phyloP scores from a whole-genome alignment of 2,329 filamentous ascomycete species.

The Eutypella sp. region DNA sequence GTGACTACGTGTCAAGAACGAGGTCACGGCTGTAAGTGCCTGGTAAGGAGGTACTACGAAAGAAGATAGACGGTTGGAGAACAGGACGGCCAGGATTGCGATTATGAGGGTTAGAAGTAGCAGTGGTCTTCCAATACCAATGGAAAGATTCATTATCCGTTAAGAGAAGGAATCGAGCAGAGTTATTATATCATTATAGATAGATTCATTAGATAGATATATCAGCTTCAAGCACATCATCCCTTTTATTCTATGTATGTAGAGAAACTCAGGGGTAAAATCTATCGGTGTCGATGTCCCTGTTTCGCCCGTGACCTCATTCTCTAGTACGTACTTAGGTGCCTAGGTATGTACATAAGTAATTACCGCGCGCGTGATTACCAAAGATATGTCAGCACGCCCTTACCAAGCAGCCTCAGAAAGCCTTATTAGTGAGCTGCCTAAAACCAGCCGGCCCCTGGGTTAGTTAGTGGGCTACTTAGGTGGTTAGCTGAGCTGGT shows the following conservation, averaged over 20 bases:
- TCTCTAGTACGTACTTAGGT: background rate
- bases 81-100: conserved; percentile 20
- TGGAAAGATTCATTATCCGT: conserved; percentile 2
- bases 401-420: too few relatives aligned
- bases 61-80: conserved; percentile 15
- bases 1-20: conserved; percentile 9
- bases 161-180: conserved; percentile 8
- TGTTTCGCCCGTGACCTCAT: too few relatives aligned
- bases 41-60: conserved; percentile 8
- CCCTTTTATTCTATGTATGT: too few relatives aligned
- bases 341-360: background rate
- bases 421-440: too few relatives aligned
- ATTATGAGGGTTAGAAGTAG: conserved; percentile 16
- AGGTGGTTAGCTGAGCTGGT: too few relatives aligned
- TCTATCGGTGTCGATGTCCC: too few relatives aligned
- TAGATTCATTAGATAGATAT: too few relatives aligned
- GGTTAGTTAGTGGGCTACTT: too few relatives aligned
- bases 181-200: too few relatives aligned
- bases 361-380: conserved; percentile 24
- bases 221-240: too few relatives aligned
- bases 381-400: conserved; percentile 25
- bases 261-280: too few relatives aligned
- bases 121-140: conserved; percentile 9
- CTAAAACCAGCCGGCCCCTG: too few relatives aligned
- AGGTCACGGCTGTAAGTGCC: conserved; percentile 9